Conservation (phyloP, 805 yeast genomes). For the Lachancea lanzarotensis region DNA sequence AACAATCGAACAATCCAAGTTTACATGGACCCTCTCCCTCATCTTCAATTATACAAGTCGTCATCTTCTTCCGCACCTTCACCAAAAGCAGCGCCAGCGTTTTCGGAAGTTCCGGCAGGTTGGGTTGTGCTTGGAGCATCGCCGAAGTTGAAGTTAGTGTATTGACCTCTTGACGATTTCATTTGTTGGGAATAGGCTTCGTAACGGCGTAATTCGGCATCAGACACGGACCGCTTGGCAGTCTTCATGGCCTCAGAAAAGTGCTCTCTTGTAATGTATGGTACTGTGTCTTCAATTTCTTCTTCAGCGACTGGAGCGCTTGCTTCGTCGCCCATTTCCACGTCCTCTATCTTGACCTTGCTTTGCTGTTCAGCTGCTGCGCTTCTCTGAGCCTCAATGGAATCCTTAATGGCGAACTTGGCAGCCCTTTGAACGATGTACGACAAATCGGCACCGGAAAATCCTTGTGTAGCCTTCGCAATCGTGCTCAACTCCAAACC, state of each 20-base stretch:
- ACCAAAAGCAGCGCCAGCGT: constrained; percentile 42
- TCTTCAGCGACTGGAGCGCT: constrained; percentile 39
- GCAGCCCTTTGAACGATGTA: constrained; percentile 98
- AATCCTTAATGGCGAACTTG: constrained; percentile 95
- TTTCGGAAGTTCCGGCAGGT: constrained; percentile 20
- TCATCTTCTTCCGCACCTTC: constrained; percentile 46
- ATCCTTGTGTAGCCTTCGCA: constrained; percentile 92
- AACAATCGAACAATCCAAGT: not conserved
- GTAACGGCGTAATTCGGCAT: constrained; percentile 95
- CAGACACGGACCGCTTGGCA: constrained; percentile 94
- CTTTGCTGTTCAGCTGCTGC: constrained; percentile 30
- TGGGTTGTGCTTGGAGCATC: constrained; percentile 40
- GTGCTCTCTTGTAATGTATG: constrained; percentile 87
- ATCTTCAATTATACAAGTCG: constrained; percentile 48
- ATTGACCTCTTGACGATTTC: constrained; percentile 93
- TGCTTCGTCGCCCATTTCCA: constrained; percentile 33
- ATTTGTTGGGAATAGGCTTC: constrained; percentile 97
- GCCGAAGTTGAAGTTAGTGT: constrained; percentile 80
- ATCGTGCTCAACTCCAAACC: constrained; percentile 83
- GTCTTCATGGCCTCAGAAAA: constrained; percentile 99
- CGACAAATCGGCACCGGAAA: constrained; percentile 97
- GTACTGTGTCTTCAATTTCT: constrained; percentile 89
- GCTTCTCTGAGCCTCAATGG: constrained; percentile 74
- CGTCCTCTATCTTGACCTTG: constrained; percentile 40
- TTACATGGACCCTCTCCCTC: not conserved